A percentile compares a stretch with the other conserved stretches of the same genome.
These are phyloP conservation scores for Prunus armeniaca DNA, from an alignment of 306 rosid genomes.

Conservation along the genomic window DNA sequence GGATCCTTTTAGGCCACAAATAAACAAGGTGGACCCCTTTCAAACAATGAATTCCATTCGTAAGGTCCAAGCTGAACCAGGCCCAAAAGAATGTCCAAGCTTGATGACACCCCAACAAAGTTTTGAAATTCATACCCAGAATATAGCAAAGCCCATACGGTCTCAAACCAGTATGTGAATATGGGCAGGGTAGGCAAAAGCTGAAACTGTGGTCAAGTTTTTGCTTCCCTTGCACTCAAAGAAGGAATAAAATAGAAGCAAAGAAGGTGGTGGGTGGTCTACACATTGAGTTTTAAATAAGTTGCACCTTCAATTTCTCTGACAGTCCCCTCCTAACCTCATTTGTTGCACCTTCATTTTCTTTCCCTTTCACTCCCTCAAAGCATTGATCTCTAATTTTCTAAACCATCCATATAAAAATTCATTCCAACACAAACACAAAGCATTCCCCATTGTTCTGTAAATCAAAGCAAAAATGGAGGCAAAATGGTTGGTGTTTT, in stretches of 20 bases:
- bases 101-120: background rate
- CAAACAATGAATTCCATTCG: background rate
- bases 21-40: background rate
- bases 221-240: constrained; percentile 38
- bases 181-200: background rate
- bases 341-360: constrained; percentile 59
- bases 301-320: constrained; percentile 34
- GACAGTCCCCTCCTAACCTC: constrained; percentile 31
- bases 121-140: background rate
- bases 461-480: constrained; percentile 32
- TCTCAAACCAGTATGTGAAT: background rate
- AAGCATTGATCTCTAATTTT: constrained; percentile 12
- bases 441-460: constrained; percentile 2
- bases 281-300: constrained; percentile 44
- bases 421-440: constrained; percentile 14
- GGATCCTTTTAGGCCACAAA: background rate
- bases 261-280: constrained; percentile 20
- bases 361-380: constrained; percentile 49
- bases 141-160: background rate
- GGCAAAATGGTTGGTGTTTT: constrained; percentile 38
- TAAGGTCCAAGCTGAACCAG: background rate
- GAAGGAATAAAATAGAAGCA: constrained; percentile 55
- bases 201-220: background rate
- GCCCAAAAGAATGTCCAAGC: background rate
- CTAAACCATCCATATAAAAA: constrained; percentile 7